Conservation (phyloP, 768 basidiomycete species). For the Termitomyces sp. region DNA sequence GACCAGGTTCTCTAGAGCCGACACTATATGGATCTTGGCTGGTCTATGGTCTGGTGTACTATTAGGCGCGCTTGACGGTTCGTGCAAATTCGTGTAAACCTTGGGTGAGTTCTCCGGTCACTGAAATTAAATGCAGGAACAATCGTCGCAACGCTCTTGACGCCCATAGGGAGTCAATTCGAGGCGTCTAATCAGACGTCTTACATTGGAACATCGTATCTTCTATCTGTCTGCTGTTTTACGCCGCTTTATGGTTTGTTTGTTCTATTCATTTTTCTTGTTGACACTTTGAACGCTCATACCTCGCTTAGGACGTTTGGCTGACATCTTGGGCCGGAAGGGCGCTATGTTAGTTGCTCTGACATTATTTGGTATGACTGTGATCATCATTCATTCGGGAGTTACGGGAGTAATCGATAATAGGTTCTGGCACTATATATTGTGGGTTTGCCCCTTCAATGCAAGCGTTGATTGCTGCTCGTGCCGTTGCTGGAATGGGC, state of each 20-base stretch:
- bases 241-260: slow-evolving; percentile 78
- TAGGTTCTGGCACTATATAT: slow-evolving; percentile 76
- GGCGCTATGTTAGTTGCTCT: slow-evolving; percentile 84
- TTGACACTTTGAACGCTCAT: slow-evolving; percentile 12
- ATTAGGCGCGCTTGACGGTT: slow-evolving; percentile 81
- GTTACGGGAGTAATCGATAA: slow-evolving; percentile 7
- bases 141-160: slow-evolving; percentile 80
- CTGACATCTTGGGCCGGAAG: slow-evolving; percentile 82
- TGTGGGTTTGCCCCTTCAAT: slow-evolving; percentile 88
- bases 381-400: slow-evolving; percentile 3
- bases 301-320: slow-evolving; percentile 56
- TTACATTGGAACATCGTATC: slow-evolving; percentile 85
- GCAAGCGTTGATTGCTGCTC: slow-evolving; percentile 72
- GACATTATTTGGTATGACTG: slow-evolving; percentile 65
- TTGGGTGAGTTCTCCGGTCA: neutral
- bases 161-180: slow-evolving; percentile 84
- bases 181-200: slow-evolving; percentile 73
- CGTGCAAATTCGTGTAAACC: slow-evolving; percentile 29
- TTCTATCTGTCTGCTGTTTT: slow-evolving; percentile 86
- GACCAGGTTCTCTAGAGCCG: slow-evolving; percentile 44
- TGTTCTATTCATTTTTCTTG: neutral
- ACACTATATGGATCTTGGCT: slow-evolving; percentile 65
- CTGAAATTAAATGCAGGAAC: slow-evolving; percentile 45
- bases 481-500: slow-evolving; percentile 87
- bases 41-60: slow-evolving; percentile 83